Evolutionary conservation across 495 filamentous ascomycete genomes (phyloP), one percentile per base, ranked within the genome.

Genomic region (Annulohypoxylon stygium): DNA sequence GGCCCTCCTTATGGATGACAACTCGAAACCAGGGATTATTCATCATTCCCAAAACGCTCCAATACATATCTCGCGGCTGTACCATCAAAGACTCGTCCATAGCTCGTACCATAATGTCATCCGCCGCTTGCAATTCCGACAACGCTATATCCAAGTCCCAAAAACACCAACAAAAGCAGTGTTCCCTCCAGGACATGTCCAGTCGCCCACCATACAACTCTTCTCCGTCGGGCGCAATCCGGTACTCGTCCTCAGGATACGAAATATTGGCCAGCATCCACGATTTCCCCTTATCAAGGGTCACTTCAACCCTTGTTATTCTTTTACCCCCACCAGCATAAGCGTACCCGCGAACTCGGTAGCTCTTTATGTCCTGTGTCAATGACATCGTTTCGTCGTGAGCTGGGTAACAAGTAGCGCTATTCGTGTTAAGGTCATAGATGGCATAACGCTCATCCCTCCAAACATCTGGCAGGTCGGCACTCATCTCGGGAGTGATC

Each of bases 21-120:
- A 98, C 86, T 14, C 95, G 86, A 79, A 91, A 98, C 95, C 95
- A 98, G 6, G 94, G 92, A 76, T 97, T 98, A 78, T 98, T 97
- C 95, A 98, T 98, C 95, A 98, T 98, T 0, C 95, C 95, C 47
- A 98, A 82, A 16, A 97, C 95, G 65, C 88, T 93, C 95, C 95
- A 98, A 81, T 98, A 98, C 92, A 97, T 97, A 74, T 98, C 95
- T 67, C 92, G 85, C 5, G 95, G 95, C 76, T 97, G 94, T 0
- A 93, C 83, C 74, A 90, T 92, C 89, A 98, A 89, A 34, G 91
- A 88, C 54, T 98, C 95, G 76, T 98, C 95, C 93, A 97, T 97
- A 3, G 93, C 92, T 54, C 95, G 86, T 7, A 97, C 91, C 54
- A 97, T 83, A 14, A 98, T 88, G 68, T 95, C 94, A 47, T 89